Percentiles rank a stretch among this genome's conserved stretches.
phyloP scores from a whole-genome alignment of 176 grass and related monocot species.

The Phyllostachys edulis region DNA sequence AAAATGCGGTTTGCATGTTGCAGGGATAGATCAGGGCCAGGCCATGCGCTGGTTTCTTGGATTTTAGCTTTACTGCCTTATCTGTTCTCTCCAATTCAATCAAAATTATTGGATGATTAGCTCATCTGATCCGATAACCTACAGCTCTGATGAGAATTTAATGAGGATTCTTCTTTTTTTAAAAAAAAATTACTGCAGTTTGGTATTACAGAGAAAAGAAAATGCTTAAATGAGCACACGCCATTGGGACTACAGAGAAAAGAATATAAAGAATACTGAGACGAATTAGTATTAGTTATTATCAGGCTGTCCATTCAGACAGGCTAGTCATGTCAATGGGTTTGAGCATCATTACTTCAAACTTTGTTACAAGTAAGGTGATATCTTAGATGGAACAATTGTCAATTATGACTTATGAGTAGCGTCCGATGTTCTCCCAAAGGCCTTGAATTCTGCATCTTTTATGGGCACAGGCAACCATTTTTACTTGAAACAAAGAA shows the following conservation, averaged over 20 bases:
- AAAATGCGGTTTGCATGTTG: background rate
- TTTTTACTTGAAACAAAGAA: background rate
- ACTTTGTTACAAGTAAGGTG: background rate
- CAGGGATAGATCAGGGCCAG: background rate
- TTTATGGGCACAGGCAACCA: background rate
- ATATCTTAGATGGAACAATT: background rate
- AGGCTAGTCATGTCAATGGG: background rate
- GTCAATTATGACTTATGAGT: background rate
- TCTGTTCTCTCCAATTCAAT: background rate
- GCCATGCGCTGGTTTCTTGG: background rate
- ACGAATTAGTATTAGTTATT: background rate
- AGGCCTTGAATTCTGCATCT: conserved; percentile 7
- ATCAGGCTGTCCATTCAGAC: background rate
- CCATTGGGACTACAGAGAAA: background rate
- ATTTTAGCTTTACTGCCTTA: background rate
- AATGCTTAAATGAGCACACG: background rate
- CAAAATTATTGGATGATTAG: background rate
- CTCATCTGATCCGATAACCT: conserved; percentile 1
- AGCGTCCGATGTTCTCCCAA: background rate
- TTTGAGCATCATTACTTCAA: background rate
- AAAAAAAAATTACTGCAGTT: background rate
- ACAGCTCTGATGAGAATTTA: background rate
- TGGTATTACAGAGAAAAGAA: background rate
- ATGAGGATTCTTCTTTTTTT: background rate
- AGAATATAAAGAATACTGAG: background rate